These are phyloP conservation scores for Termitomyces sp. DNA, from an alignment of 768 basidiomycete species.

Conservation along the genomic window DNA sequence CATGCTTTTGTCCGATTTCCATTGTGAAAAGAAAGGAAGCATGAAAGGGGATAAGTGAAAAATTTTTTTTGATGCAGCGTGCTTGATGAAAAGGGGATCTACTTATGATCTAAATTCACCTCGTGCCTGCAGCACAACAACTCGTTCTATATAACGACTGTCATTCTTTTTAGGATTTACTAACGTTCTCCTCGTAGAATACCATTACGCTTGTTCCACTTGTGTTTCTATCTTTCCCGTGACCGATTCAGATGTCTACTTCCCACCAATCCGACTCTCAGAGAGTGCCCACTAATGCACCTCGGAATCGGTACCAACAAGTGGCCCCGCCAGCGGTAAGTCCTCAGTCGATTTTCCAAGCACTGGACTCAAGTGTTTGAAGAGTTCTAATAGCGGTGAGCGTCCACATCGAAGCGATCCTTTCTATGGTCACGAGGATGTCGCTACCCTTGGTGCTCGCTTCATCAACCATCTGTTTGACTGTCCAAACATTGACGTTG, in stretches of 20 bases:
- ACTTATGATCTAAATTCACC: background rate
- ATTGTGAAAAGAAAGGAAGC: background rate
- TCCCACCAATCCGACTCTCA: conserved; percentile 14
- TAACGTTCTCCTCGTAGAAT: conserved; percentile 10
- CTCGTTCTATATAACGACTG: conserved; percentile 14
- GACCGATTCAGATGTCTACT: conserved; percentile 14
- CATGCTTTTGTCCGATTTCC: background rate
- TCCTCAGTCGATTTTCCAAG: conserved; percentile 1
- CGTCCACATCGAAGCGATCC: conserved; percentile 33
- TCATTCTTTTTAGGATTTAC: conserved; percentile 6
- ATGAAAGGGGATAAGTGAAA: conserved; percentile 3
- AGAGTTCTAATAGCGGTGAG: conserved; percentile 15
- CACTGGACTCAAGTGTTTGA: conserved; percentile 3
- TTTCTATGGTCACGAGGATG: conserved; percentile 72
- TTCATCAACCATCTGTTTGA: conserved; percentile 85
- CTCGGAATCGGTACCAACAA: conserved; percentile 16
- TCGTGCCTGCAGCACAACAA: background rate
- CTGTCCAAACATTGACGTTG: conserved; percentile 73
- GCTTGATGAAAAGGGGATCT: conserved; percentile 3
- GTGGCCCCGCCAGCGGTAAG: conserved; percentile 13
- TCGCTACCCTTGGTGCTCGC: conserved; percentile 63
- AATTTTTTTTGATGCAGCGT: conserved; percentile 5
- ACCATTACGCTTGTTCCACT: background rate
- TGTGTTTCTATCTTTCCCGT: conserved; percentile 5
- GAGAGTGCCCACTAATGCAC: conserved; percentile 17